These are phyloP conservation scores for Aphanoascus verrucosus DNA, from an alignment of 2,329 filamentous ascomycete species.

Conservation along the genomic window DNA sequence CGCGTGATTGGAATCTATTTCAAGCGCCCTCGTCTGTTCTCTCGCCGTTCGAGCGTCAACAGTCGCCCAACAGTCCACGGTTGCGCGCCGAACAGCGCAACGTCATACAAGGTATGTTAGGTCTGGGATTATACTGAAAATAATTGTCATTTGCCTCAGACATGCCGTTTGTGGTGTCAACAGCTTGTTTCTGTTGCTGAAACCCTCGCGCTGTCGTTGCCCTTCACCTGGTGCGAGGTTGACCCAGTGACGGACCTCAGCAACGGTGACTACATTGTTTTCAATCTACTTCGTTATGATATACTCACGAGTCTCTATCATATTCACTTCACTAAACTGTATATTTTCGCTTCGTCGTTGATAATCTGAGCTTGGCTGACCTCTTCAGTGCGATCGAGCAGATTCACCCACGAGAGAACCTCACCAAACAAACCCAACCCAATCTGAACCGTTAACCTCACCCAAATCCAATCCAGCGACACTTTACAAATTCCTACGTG, in stretches of 20 bases:
- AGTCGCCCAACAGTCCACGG: neutral
- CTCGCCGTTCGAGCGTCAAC: neutral
- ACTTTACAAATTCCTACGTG: too few relatives aligned
- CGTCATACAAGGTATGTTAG: constrained; percentile 1
- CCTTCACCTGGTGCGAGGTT: neutral
- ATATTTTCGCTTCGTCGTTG: neutral
- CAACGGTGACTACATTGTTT: neutral
- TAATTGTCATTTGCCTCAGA: too few relatives aligned
- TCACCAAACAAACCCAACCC: neutral
- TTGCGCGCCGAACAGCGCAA: constrained; percentile 2
- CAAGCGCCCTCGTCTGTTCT: neutral
- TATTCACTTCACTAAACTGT: neutral
- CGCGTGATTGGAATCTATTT: neutral
- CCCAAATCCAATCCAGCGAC: too few relatives aligned
- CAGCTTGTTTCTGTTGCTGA: neutral
- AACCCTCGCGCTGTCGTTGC: neutral
- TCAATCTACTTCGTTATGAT: neutral
- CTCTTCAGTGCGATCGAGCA: neutral
- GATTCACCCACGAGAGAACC: neutral
- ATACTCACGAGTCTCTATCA: neutral
- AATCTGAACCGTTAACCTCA: neutral
- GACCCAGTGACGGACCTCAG: too few relatives aligned
- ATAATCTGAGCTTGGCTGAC: neutral
- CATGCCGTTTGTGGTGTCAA: neutral
- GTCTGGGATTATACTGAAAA: neutral